phyloP scores from a whole-genome alignment of 2,329 filamentous ascomycete genomes.

The Beauveria sp. region DNA sequence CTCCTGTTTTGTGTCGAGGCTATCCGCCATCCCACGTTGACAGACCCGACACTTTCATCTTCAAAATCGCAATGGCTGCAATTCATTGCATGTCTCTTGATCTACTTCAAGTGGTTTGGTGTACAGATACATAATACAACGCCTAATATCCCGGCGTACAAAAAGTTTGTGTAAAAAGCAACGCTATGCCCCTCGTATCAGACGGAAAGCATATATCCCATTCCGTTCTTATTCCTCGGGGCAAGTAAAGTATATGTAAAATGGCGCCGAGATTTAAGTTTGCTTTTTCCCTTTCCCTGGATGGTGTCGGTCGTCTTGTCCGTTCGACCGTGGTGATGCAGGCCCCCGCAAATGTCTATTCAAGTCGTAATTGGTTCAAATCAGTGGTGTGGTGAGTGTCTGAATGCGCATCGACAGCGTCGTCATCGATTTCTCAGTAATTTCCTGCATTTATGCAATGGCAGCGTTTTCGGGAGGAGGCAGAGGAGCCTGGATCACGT shows the following conservation, averaged over 20 bases:
- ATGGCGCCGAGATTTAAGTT: neutral
- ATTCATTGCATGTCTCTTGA: neutral
- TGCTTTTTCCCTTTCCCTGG: neutral
- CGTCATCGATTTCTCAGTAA: neutral
- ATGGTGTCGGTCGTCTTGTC: neutral
- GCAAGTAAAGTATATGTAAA: conserved; percentile 6
- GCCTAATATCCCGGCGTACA: conserved; percentile 8
- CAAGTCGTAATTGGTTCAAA: conserved; percentile 8
- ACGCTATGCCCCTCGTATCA: conserved; percentile 7
- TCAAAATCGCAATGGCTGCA: neutral
- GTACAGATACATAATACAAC: conserved; percentile 11
- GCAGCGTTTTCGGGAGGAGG: conserved; percentile 23
- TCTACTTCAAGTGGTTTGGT: conserved; percentile 9
- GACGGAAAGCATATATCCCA: neutral
- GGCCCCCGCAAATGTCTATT: neutral
- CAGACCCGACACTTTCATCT: too few species aligned
- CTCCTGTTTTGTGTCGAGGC: too few species aligned
- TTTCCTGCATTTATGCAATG: conserved; percentile 21
- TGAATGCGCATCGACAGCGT: neutral
- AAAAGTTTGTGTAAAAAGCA: conserved; percentile 7
- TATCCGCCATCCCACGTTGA: too few species aligned
- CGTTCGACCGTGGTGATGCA: neutral
- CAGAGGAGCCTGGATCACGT: conserved; percentile 16
- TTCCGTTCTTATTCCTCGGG: neutral
- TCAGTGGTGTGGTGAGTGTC: conserved; percentile 10